A percentile compares a stretch with the other conserved stretches of the same genome.
Evolutionary conservation across 1,139 yeast species (phyloP).

Genomic region (Candida labiduridarum): DNA sequence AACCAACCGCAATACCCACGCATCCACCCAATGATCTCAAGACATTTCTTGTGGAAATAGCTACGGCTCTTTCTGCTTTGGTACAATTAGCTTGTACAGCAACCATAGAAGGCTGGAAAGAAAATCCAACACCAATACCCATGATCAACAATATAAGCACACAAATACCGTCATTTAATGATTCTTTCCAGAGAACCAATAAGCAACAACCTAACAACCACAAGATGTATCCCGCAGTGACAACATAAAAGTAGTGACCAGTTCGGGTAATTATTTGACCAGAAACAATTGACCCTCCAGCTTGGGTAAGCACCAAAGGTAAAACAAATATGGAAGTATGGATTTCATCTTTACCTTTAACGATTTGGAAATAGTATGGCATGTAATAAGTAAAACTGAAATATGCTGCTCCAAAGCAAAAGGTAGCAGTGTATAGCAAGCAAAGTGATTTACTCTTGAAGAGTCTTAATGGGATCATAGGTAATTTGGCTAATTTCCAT

Average conservation of each 20-base stretch:
- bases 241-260: conserved; percentile 46
- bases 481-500: conserved; percentile 50
- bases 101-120: conserved; percentile 46
- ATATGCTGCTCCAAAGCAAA: conserved; percentile 53
- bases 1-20: conserved; percentile 30
- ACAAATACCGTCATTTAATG: conserved; percentile 33
- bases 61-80: conserved; percentile 56
- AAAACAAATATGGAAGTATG: conserved; percentile 42
- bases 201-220: conserved; percentile 48
- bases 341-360: conserved; percentile 41
- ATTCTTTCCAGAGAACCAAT: conserved; percentile 34
- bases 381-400: conserved; percentile 46
- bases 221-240: conserved; percentile 41
- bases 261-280: conserved; percentile 46
- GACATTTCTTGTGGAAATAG: conserved; percentile 55
- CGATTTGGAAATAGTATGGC: conserved; percentile 55
- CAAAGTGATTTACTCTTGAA: conserved; percentile 44
- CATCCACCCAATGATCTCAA: conserved; percentile 59
- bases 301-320: conserved; percentile 46
- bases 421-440: conserved; percentile 43
- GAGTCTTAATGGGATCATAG: conserved; percentile 57
- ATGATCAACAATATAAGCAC: conserved; percentile 39
- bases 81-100: conserved; percentile 57
- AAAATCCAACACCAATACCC: conserved; percentile 46
- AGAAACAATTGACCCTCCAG: conserved; percentile 39